Base-by-base conservation (phyloP, 441 rosid species). In the Lepidium campestre region DNA sequence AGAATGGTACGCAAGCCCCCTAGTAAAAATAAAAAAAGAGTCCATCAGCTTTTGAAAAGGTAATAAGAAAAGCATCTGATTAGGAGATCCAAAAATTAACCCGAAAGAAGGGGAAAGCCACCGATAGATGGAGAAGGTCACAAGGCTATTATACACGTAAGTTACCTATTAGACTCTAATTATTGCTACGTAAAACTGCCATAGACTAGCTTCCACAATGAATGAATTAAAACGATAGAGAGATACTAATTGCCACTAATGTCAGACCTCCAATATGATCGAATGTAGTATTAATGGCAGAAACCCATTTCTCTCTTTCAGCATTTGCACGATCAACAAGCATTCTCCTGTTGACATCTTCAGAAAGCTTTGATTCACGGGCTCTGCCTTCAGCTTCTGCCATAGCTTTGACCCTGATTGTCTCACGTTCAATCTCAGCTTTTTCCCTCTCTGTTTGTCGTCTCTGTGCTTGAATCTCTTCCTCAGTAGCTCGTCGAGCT, bases 321-420 rank as follows among this genome's bases (percentile, higher is more conserved):
- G 97, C 99, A 79, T 88, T 89, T 36, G 98, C 97, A 71, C 93
- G 96, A 79, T 94, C 99, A 40, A 89, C 45, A 40, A 94, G 86
- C 27, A 94, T 83, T 76, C 97, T 77, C 73, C 99, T 81, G 72
- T 94, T 91, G 29, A 91, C 91, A 50, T 94, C 99, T 75, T 94
- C 99, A 66, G 97, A 86, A 48, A 94, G 86, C 83, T 88, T 94
- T 19, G 93, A 92, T 69, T 94, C 99, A 71, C 90, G 97, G 20
- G 96, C 98, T 80, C 99, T 85, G 67, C 96, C 99, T 82, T 91
- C 98, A 39, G 97, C 99, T 75, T 94, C 98, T 12, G 98, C 98
- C 78, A 94, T 88, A 50, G 97, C 91, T 83, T 81, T 85, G 75
- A 89, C 92, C 67, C 87, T 80, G 67, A 94, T 89, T 61, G 99